Evolutionary conservation across 805 yeast genomes (phyloP).

Genomic region (Wickerhamomyces chaumierensis): DNA sequence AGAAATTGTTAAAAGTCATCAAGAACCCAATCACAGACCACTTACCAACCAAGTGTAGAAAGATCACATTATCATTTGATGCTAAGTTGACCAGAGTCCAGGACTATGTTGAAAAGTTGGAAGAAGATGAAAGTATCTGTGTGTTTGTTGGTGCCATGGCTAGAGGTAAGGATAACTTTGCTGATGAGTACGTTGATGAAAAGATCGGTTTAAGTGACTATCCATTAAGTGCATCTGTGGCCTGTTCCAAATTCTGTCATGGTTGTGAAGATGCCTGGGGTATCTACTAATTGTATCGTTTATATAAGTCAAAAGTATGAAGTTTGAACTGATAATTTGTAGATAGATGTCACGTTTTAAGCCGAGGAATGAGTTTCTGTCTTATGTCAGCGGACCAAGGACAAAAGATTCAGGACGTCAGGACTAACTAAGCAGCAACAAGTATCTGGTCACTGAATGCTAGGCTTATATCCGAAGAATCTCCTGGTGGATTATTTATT

Average conservation of each 20-base stretch:
- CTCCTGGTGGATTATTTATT: too few species aligned
- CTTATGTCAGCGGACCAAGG: too few species aligned
- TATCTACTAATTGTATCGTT: constrained; percentile 27
- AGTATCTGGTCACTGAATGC: too few species aligned
- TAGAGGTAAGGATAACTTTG: constrained; percentile 93
- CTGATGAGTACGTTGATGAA: constrained; percentile 94
- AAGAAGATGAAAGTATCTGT: constrained; percentile 86
- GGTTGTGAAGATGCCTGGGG: constrained; percentile 99
- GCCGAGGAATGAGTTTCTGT: too few species aligned
- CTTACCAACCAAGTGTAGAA: constrained; percentile 90
- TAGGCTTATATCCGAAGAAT: too few species aligned
- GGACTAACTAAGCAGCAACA: too few species aligned
- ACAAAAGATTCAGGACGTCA: too few species aligned
- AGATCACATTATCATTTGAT: constrained; percentile 85
- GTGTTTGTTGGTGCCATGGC: constrained; percentile 99
- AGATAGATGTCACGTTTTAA: too few species aligned
- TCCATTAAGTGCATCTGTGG: constrained; percentile 94
- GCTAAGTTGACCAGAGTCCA: constrained; percentile 82
- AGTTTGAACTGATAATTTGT: too few species aligned
- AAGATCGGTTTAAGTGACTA: constrained; percentile 92
- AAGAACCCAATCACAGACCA: constrained; percentile 97
- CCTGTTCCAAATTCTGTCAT: constrained; percentile 96
- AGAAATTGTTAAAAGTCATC: constrained; percentile 84
- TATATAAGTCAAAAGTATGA: too few species aligned
- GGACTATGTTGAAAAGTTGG: constrained; percentile 73